Percentiles rank a stretch among this genome's conserved stretches.
phyloP scores from a whole-genome alignment of 179 eudicot species.

The Patellifolia procumbens region DNA sequence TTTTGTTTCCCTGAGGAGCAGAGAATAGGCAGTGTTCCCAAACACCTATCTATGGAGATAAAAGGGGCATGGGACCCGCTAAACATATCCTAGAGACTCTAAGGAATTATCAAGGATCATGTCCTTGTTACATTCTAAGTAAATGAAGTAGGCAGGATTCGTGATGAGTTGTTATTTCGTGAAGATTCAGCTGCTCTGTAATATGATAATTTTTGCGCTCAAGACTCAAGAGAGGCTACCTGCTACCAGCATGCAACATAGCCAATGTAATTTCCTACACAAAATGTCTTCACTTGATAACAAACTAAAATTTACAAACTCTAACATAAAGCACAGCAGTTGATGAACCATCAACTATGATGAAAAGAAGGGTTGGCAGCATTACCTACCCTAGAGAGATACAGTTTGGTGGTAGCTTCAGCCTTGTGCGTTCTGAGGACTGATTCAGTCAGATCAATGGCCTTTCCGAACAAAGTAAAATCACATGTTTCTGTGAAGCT shows the following conservation, averaged over 20 bases:
- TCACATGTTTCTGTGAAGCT: conserved; percentile 19
- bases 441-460: conserved; percentile 15
- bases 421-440: not conserved
- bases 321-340: not conserved
- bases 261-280: not conserved
- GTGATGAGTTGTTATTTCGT: not conserved
- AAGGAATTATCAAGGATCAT: not conserved
- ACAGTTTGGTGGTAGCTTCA: conserved; percentile 6
- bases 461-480: not conserved
- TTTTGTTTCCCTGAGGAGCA: too few species aligned
- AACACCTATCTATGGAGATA: not conserved
- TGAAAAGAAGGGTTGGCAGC: not conserved
- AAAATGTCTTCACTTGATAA: too few species aligned
- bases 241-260: not conserved
- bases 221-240: not conserved
- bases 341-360: not conserved
- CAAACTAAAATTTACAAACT: too few species aligned
- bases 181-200: not conserved
- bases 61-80: not conserved
- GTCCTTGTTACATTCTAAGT: not conserved
- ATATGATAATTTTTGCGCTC: not conserved
- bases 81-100: not conserved
- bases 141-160: too few species aligned
- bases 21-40: too few species aligned
- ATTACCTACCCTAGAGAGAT: conserved; percentile 21